Conservation (phyloP, 2,329 filamentous ascomycete species). For the Botrytis elliptica region DNA sequence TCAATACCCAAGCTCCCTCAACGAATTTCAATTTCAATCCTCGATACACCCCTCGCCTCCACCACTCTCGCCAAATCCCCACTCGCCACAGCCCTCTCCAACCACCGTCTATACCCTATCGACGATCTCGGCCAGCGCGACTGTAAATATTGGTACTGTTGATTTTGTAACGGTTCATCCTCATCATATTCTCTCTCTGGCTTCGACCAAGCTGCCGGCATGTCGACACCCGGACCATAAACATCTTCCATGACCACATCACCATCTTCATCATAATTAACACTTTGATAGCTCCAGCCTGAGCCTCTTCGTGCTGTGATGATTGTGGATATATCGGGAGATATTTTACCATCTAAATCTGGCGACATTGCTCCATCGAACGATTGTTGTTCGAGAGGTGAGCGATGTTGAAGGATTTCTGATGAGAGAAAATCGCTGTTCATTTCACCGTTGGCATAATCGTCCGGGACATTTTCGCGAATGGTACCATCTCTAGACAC, state of each 20-base stretch:
- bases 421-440: background rate
- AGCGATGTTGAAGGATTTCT: constrained; percentile 7
- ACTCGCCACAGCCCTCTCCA: constrained; percentile 12
- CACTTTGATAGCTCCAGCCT: constrained; percentile 13
- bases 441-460: constrained; percentile 25
- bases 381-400: constrained; percentile 22
- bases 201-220: background rate
- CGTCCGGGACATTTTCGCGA: constrained; percentile 27
- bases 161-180: background rate
- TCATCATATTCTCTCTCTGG: constrained; percentile 19
- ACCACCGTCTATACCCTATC: background rate
- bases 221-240: constrained; percentile 11
- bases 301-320: background rate
- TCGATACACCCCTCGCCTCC: constrained; percentile 33
- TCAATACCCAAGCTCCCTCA: background rate
- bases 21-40: constrained; percentile 21
- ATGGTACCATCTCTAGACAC: constrained; percentile 38
- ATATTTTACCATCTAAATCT: constrained; percentile 27
- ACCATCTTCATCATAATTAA: constrained; percentile 29
- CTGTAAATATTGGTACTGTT: constrained; percentile 19
- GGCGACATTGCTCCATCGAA: constrained; percentile 30
- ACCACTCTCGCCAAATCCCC: constrained; percentile 39
- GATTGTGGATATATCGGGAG: background rate
- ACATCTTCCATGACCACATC: constrained; percentile 35
- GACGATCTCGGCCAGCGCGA: constrained; percentile 12